Percentiles rank a stretch among this genome's conserved stretches.
Evolutionary conservation across 1,284 basidiomycete genomes (phyloP).

Genomic region (Cryptococcus sp.): DNA sequence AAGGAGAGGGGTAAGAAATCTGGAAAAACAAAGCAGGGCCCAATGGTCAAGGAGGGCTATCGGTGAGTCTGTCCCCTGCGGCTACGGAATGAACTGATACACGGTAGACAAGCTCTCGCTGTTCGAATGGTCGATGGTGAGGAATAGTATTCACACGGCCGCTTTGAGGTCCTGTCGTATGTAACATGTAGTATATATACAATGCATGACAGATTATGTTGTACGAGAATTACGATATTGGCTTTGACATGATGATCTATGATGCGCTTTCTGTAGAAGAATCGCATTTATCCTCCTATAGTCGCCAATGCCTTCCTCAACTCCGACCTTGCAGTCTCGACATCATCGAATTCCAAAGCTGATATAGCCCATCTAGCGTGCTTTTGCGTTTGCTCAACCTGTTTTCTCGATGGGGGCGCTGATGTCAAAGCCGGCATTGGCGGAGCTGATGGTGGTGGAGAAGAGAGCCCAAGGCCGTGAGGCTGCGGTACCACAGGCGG

Average conservation of each 20-base stretch:
- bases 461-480: slow-evolving; percentile 4
- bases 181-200: too few relatives aligned
- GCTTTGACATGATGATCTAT: background rate
- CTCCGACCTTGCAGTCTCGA: slow-evolving; percentile 73
- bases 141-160: too few relatives aligned
- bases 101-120: too few relatives aligned
- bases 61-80: background rate
- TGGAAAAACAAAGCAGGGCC: background rate
- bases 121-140: too few relatives aligned
- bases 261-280: background rate
- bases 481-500: slow-evolving; percentile 13
- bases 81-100: too few relatives aligned
- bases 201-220: too few relatives aligned
- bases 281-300: slow-evolving; percentile 55
- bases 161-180: too few relatives aligned
- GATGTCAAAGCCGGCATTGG: background rate
- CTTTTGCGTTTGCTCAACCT: slow-evolving; percentile 72
- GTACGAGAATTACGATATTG: too few relatives aligned
- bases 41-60: background rate
- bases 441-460: slow-evolving; percentile 3
- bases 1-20: background rate
- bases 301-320: slow-evolving; percentile 66
- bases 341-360: slow-evolving; percentile 86
- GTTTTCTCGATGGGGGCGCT: slow-evolving; percentile 19
- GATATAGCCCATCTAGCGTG: slow-evolving; percentile 88